Percentiles rank a stretch among this genome's conserved stretches.
These are phyloP conservation scores for Cryptococcus floricola DNA, from an alignment of 1,284 basidiomycete genomes.

Conservation along the genomic window DNA sequence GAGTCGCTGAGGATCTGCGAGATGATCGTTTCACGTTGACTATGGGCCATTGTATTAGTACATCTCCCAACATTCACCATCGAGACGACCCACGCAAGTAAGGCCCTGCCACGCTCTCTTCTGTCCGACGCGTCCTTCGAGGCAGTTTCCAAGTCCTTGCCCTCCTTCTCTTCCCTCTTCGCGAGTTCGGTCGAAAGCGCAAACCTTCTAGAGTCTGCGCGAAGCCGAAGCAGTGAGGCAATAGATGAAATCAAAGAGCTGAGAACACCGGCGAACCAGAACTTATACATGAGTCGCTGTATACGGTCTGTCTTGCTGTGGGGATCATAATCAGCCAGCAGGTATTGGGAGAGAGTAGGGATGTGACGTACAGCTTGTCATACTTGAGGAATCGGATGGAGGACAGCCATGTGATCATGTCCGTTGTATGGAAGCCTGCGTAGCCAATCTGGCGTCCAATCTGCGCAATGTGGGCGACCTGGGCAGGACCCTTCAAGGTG, in stretches of 20 bases:
- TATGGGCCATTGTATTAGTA: conserved; percentile 4
- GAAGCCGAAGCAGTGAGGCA: conserved; percentile 45
- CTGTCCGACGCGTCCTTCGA: conserved; percentile 36
- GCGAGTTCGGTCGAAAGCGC: conserved; percentile 35
- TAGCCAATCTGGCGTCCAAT: conserved; percentile 84
- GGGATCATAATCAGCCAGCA: not conserved
- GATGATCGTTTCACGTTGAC: conserved; percentile 44
- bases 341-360: not conserved
- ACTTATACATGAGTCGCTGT: conserved; percentile 70
- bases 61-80: not conserved
- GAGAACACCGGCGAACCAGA: conserved; percentile 86
- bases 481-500: conserved; percentile 48
- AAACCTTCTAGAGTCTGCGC: conserved; percentile 43
- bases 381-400: conserved; percentile 66
- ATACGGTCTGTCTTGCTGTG: conserved; percentile 53
- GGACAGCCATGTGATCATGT: conserved; percentile 80
- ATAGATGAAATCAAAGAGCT: conserved; percentile 64
- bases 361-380: conserved; percentile 41
- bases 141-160: conserved; percentile 29
- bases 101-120: conserved; percentile 42
- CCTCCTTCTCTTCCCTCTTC: conserved; percentile 30
- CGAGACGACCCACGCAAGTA: conserved; percentile 36
- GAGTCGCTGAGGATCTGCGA: conserved; percentile 47
- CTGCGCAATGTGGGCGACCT: conserved; percentile 71
- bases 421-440: conserved; percentile 81